These are phyloP conservation scores for Trypanosomatidae sp. DNA, from an alignment of 208 protist genomes.

Conservation along the genomic window DNA sequence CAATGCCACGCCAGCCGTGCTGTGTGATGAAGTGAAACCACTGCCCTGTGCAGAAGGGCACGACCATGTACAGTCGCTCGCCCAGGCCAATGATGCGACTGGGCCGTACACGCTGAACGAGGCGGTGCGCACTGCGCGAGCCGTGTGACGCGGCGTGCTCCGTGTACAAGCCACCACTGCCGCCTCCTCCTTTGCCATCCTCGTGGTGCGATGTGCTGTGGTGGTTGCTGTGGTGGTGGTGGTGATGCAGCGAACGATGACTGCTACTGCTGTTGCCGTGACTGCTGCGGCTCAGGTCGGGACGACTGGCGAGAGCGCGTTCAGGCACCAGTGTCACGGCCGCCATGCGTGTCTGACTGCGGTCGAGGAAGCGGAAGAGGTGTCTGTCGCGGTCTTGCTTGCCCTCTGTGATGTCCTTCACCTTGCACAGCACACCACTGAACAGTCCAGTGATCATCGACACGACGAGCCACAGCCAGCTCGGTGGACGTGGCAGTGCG, in stretches of 20 bases:
- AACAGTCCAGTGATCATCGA: slow-evolving; percentile 54
- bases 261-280: background rate
- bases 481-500: background rate
- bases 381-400: slow-evolving; percentile 19
- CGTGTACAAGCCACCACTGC: no score
- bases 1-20: slow-evolving; percentile 65
- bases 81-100: slow-evolving; percentile 31
- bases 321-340: background rate
- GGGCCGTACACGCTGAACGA: slow-evolving; percentile 2
- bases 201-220: no score
- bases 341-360: background rate
- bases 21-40: slow-evolving; percentile 71
- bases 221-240: no score
- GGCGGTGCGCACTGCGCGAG: no score
- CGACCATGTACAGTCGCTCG: slow-evolving; percentile 65
- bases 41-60: slow-evolving; percentile 76
- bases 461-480: slow-evolving; percentile 59
- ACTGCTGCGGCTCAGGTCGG: background rate
- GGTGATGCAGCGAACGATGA: no score
- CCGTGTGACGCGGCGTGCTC: no score
- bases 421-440: slow-evolving; percentile 68
- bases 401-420: slow-evolving; percentile 67
- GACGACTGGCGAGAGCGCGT: background rate
- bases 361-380: slow-evolving; percentile 15
- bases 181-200: no score